Evolutionary conservation across 2,329 filamentous ascomycete species (phyloP), one percentile per base, ranked within the genome.

Genomic region (Talaromyces funiculosus): DNA sequence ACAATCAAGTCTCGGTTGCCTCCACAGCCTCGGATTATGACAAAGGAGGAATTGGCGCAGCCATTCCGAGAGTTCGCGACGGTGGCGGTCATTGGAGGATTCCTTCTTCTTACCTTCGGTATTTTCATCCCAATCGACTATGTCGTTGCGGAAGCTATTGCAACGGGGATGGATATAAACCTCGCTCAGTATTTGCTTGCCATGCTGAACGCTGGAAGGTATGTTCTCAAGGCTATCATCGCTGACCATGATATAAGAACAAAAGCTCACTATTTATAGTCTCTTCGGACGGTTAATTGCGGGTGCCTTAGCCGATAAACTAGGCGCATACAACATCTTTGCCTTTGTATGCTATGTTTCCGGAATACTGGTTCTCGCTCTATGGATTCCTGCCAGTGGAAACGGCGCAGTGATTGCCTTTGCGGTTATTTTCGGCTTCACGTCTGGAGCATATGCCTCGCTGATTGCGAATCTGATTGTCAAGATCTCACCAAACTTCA

Each of bases 361-460:
- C 1, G 72, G 71, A 3, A 75, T 84, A 37, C 65, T 84, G 1
- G 77, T 80, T 12, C 72, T 85, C 1, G 80, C 76, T 24, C 68
- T 87, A 1, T 82, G 84, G 83, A 72, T 84, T 6, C 79, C 78
- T 2, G 79, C 71, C 38, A 74, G 74, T 2, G 76, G 75, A 47
- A 81, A 84, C 3, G 80, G 81, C 0, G 79, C 82, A 3, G 82
- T 87, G 62, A 78, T 90, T 47, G 78, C 84, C 43, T 90, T 89
- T 69, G 80, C 82, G 16, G 76, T 81, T 26, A 72, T 89, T 6
- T 90, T 87, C 65, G 88, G 87, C 12, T 89, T 90, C 68, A 81
- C 81, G 7, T 86, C 84, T 0, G 88, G 88, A 10, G 83, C 83
- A 4, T 87, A 86, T 67, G 82, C 88, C 43, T 82, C 82, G 1